phyloP scores from a whole-genome alignment of 2,329 filamentous ascomycete species.

The Achaetomium macrosporum region DNA sequence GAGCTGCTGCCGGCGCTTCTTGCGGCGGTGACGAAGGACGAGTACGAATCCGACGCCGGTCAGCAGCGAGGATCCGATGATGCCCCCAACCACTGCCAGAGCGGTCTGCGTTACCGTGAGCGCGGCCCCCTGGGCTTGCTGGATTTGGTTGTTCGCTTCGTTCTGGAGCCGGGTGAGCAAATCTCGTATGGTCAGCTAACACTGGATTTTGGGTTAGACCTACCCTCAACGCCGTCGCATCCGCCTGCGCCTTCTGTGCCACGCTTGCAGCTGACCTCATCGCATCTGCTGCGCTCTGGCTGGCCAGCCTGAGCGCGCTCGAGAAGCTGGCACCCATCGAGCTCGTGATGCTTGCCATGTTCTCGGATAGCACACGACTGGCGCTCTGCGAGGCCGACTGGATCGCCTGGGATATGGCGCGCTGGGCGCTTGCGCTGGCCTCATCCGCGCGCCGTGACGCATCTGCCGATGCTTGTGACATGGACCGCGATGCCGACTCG shows the following conservation, averaged over 20 bases:
- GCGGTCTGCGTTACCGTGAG: conserved; percentile 39
- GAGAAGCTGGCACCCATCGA: conserved; percentile 25
- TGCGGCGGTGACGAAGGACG: conserved; percentile 28
- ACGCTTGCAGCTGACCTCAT: conserved; percentile 25
- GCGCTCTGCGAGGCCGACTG: conserved; percentile 27
- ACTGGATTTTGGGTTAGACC: conserved; percentile 4
- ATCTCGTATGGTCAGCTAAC: background rate
- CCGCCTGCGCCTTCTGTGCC: conserved; percentile 29
- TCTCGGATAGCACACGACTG: conserved; percentile 22
- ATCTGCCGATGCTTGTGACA: conserved; percentile 24
- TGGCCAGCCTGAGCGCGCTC: conserved; percentile 27
- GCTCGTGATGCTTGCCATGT: conserved; percentile 27
- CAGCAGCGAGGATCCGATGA: conserved; percentile 38
- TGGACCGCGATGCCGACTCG: conserved; percentile 22
- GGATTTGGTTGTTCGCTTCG: conserved; percentile 29
- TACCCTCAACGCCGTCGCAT: conserved; percentile 29
- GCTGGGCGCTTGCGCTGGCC: conserved; percentile 21
- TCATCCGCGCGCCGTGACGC: conserved; percentile 22
- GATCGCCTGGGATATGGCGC: conserved; percentile 17
- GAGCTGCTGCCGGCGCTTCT: conserved; percentile 20
- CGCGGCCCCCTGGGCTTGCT: conserved; percentile 33
- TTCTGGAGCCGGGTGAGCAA: conserved; percentile 15
- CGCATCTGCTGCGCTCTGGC: conserved; percentile 21
- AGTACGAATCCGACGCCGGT: conserved; percentile 35
- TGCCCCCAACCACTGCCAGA: conserved; percentile 37